A percentile compares a stretch with the other conserved stretches of the same genome.
phyloP scores from a whole-genome alignment of 192 early-diverging fungal species.

The Coemansia sp. region DNA sequence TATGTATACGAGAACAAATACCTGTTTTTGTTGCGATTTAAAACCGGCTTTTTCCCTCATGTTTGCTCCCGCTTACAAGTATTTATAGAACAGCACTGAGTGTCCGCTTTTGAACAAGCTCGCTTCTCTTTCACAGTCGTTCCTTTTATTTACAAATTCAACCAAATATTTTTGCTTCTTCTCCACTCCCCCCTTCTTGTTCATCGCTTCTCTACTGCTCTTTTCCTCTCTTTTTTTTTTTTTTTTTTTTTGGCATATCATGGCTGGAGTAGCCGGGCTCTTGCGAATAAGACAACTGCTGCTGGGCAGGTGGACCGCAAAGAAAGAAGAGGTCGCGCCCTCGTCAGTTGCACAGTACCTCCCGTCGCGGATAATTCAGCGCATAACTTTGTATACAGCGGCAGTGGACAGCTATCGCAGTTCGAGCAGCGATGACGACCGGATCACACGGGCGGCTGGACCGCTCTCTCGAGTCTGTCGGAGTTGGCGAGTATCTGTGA shows the following conservation, averaged over 20 bases:
- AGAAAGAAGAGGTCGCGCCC: not conserved
- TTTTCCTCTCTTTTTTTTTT: not conserved
- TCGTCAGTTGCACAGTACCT: conserved; percentile 32
- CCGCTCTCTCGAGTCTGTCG: conserved; percentile 36
- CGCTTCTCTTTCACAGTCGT: not conserved
- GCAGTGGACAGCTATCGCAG: conserved; percentile 15
- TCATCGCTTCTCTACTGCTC: not conserved
- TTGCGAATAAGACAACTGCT: conserved; percentile 14
- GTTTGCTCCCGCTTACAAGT: too few relatives aligned
- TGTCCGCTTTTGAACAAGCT: not conserved
- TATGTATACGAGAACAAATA: not conserved
- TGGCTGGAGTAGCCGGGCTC: conserved; percentile 12
- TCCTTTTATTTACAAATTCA: not conserved
- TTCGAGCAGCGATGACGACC: conserved; percentile 21
- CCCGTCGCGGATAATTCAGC: conserved; percentile 41
- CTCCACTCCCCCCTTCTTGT: not conserved
- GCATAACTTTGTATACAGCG: conserved; percentile 33
- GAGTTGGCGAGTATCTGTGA: conserved; percentile 39
- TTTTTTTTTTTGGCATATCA: not conserved
- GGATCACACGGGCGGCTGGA: conserved; percentile 19
- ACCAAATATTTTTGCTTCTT: not conserved
- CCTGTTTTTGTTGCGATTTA: not conserved
- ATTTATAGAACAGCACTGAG: not conserved
- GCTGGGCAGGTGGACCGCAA: conserved; percentile 6
- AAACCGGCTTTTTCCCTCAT: not conserved